Base-by-base conservation (phyloP, 352 stramenopile species). In the Phytopythium vexans region DNA sequence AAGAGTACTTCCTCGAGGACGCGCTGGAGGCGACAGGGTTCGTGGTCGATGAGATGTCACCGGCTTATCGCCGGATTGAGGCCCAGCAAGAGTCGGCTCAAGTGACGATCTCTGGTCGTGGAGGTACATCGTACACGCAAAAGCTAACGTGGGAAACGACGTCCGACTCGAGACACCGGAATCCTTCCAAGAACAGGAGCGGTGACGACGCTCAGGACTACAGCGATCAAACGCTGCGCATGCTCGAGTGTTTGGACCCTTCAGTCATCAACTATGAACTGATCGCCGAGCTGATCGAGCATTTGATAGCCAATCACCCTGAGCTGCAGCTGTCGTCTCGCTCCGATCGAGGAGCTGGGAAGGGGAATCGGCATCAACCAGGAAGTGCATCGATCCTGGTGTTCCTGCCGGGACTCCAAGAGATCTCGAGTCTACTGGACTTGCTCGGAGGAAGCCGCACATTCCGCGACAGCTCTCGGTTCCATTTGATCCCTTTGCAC, bases 1-100 rank as follows among this genome's bases (percentile, higher is more conserved):
- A 97, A 40, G 93, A 98, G 56, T 97, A 93, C 36, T 98, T 91
- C 56, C 75, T 99, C 16, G 96, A 99, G 60, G 94, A 99, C 72
- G 70, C 95, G 15, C 54, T 98, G 6, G 82, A 97, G 59, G 58
- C 66, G 42, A 97, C 89, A 4, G 63, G 83, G 15, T 94, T 95
- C 74, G 61, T 89, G 47, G 77, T 98, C 7, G 75, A 96, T 40
- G 82, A 94, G 43, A 70, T 70, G 7, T 82, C 77, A 4, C 64
- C 64, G 0, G 78, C 64, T 14, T 89, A 84, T 16, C 64, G 62
- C n/a, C 64, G 58, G 3, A 52, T 67, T 52, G 58, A 77, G 6
- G 45, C 32, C 10, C 49, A 60, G 7, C 62, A 68, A 8, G 55
- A 72, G 10, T 87, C 77, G 14, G 81, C 75, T 8, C 81, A 79